Conservation (phyloP, 2,329 filamentous ascomycete species). For the Eutypa lata region DNA sequence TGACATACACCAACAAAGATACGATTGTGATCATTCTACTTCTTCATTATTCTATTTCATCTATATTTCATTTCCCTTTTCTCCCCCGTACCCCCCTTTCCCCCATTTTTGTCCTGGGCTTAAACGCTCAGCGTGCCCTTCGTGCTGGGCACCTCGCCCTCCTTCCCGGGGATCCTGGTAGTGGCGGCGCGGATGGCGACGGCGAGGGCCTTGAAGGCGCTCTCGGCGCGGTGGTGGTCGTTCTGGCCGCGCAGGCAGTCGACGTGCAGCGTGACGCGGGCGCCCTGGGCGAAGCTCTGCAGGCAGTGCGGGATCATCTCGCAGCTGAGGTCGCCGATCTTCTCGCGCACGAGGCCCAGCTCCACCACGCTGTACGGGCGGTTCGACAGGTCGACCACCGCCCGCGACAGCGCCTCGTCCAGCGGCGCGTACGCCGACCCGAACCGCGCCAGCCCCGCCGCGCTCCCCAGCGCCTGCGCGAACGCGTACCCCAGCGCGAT, state of each 20-base stretch:
- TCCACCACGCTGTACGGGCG: slow-evolving; percentile 83
- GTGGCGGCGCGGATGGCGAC: slow-evolving; percentile 80
- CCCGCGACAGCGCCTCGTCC: slow-evolving; percentile 90
- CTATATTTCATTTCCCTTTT: neutral
- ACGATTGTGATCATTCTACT: no score
- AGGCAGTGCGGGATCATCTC: slow-evolving; percentile 98
- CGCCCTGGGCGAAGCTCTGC: slow-evolving; percentile 88
- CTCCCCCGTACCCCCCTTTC: neutral
- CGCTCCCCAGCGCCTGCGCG: slow-evolving; percentile 71
- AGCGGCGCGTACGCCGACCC: slow-evolving; percentile 89
- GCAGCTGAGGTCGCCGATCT: slow-evolving; percentile 86
- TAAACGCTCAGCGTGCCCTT: slow-evolving; percentile 80
- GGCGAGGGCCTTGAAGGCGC: slow-evolving; percentile 93
- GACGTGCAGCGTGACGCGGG: slow-evolving; percentile 90
- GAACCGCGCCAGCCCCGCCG: slow-evolving; percentile 82
- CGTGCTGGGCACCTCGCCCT: slow-evolving; percentile 92
- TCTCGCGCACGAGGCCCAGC: slow-evolving; percentile 82
- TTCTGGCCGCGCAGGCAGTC: slow-evolving; percentile 88
- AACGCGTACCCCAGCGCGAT: slow-evolving; percentile 87
- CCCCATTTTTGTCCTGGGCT: neutral
- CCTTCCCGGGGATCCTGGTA: slow-evolving; percentile 69
- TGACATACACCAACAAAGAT: no score
- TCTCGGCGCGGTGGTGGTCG: slow-evolving; percentile 95
- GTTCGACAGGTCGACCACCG: slow-evolving; percentile 92
- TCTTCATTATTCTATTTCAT: neutral